Evolutionary conservation across 192 early-diverging fungal genomes (phyloP), one percentile per base, ranked within the genome.

Genomic region (Coemansia sp.): DNA sequence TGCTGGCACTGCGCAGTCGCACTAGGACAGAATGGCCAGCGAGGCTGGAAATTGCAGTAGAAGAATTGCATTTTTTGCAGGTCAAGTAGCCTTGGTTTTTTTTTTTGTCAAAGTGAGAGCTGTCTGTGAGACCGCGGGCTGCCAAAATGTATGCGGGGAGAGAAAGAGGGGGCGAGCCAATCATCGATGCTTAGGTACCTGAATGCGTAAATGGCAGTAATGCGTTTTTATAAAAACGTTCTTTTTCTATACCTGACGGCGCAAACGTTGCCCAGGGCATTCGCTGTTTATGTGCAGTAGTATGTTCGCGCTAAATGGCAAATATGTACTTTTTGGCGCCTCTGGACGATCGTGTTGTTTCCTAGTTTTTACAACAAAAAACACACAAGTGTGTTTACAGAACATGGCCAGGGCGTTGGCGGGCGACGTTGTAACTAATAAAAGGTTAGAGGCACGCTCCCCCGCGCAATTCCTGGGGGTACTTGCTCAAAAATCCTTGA

Each of bases 261-360:
- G 5, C 32, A 33, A 58, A 58, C 55, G 55, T 58, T 58, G 55
- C 55, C 55, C 55, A 58, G 55, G 55, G 55, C 32, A 58, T 58
- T 58, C 16, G 30, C 16, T 17, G 16, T 33, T n/a, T 35, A 58
- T 58, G 4, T 16, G 55, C 55, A 58, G 55, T 37, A 58, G 32
- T 13, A 33, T 35, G 28, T 35, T 33, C 16, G 13, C 32, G 32
- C 30, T 33, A 58, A 58, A 17, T 30, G 30, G 55, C 55, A 58
- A 58, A 58, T 58, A 35, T 35, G 55, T 30, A 6, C 55, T 23
- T 33, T 38, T 8, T 58, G 55, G 16, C 6, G 55, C 4, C 55
- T 58, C 6, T 35, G 55, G 55, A 33, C 55, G 55, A 58, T 58
- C 55, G 32, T 58, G 32, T 58, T 58, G 55, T 58, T 32, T 58